Evolutionary conservation across 257 asterid genomes (phyloP).

Genomic region (Solanum bulbocastanum): DNA sequence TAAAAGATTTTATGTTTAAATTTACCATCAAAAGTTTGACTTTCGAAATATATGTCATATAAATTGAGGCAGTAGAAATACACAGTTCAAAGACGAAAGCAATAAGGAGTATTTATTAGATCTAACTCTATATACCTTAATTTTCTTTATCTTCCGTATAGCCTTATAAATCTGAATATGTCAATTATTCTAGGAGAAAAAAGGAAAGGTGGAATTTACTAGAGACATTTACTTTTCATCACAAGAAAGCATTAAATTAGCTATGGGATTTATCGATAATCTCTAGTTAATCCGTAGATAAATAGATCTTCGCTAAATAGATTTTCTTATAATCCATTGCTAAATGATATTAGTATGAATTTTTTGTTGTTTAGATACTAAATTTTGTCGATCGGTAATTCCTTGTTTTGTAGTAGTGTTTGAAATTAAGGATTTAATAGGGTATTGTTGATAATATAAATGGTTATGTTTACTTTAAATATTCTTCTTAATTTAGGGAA

Average conservation of each 20-base stretch:
- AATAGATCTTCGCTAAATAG: neutral
- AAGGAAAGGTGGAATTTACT: neutral
- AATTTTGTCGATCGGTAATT: neutral
- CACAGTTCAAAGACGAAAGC: neutral
- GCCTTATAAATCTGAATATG: neutral
- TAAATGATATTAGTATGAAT: neutral
- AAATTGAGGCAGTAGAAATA: neutral
- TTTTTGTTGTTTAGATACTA: neutral
- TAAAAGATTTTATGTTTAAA: too few relatives aligned
- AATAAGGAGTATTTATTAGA: neutral
- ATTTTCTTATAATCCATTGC: neutral
- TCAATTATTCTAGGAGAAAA: neutral
- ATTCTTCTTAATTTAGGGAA: conserved; percentile 26
- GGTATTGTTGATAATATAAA: neutral
- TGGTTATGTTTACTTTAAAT: neutral
- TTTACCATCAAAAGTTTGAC: neutral
- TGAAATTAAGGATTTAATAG: neutral
- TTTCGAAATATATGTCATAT: too few relatives aligned
- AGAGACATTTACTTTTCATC: neutral
- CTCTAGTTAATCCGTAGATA: neutral
- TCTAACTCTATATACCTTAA: neutral
- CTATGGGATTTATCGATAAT: neutral
- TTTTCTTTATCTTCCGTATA: neutral
- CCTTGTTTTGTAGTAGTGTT: neutral
- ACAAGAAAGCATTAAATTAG: neutral